A percentile compares a stretch with the other conserved stretches of the same genome.
These are phyloP conservation scores for Neofusicoccum ribis DNA, from an alignment of 2,329 filamentous ascomycete species.

Conservation along the genomic window DNA sequence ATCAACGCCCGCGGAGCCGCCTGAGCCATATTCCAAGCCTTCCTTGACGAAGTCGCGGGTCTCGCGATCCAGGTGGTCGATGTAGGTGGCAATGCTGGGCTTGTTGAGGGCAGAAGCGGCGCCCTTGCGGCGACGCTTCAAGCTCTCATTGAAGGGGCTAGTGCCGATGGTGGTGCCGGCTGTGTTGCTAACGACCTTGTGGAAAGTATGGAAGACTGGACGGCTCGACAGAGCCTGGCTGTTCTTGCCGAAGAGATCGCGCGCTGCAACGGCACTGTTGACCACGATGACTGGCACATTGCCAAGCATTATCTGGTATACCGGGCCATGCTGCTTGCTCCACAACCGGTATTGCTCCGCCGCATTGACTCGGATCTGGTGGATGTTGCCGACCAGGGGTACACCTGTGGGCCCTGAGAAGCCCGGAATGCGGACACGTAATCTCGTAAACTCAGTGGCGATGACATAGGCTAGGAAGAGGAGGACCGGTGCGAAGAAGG, in stretches of 20 bases:
- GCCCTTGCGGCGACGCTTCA: conserved; percentile 65
- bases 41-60: conserved; percentile 64
- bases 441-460: conserved; percentile 39
- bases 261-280: conserved; percentile 43
- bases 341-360: conserved; percentile 46
- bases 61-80: conserved; percentile 63
- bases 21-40: conserved; percentile 58
- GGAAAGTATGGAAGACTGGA: conserved; percentile 49
- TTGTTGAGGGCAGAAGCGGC: conserved; percentile 66
- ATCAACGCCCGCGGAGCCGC: conserved; percentile 57
- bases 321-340: conserved; percentile 42
- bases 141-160: conserved; percentile 64
- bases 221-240: conserved; percentile 44
- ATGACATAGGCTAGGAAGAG: conserved; percentile 37
- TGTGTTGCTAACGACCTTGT: conserved; percentile 61
- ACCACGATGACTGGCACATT: conserved; percentile 48
- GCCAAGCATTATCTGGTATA: conserved; percentile 50
- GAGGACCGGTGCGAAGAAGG: conserved; percentile 28
- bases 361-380: conserved; percentile 44
- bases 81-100: conserved; percentile 63
- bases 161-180: conserved; percentile 69
- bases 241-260: conserved; percentile 44
- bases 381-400: conserved; percentile 45
- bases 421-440: conserved; percentile 36
- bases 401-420: conserved; percentile 42